phyloP scores from a whole-genome alignment of 345 rosid genomes.

The Brassica nigra region DNA sequence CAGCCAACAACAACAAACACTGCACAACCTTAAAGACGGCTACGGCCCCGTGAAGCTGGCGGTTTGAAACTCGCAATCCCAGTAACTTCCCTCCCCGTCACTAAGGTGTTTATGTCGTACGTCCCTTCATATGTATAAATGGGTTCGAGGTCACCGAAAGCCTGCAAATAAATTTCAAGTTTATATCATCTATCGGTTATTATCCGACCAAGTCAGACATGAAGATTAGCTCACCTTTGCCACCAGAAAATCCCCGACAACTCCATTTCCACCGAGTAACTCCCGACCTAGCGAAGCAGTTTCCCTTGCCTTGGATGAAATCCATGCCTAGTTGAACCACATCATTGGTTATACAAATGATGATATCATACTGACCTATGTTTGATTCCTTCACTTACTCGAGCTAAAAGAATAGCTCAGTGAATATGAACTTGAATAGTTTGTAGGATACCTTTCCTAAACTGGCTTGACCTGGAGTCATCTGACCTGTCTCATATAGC shows the following conservation, averaged over 20 bases:
- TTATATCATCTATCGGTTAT: not conserved
- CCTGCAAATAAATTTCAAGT: constrained; percentile 51
- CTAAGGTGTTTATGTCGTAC: constrained; percentile 83
- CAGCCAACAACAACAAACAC: constrained; percentile 15
- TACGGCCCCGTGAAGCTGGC: constrained; percentile 62
- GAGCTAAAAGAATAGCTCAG: not conserved
- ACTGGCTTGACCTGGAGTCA: constrained; percentile 98
- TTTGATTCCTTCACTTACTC: not conserved
- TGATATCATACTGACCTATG: not conserved
- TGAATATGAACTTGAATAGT: not conserved
- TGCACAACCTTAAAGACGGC: constrained; percentile 59
- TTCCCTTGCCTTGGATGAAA: constrained; percentile 73
- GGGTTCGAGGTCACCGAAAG: constrained; percentile 97
- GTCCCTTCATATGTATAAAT: constrained; percentile 96
- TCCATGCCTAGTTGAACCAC: constrained; percentile 69
- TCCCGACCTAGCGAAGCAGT: constrained; percentile 81
- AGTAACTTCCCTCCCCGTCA: constrained; percentile 89
- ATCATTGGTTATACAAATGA: constrained; percentile 9
- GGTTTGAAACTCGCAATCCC: constrained; percentile 92
- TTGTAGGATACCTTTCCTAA: constrained; percentile 76
- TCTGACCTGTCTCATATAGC: constrained; percentile 73
- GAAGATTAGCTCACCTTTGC: constrained; percentile 66
- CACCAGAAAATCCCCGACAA: constrained; percentile 82
- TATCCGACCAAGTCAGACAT: not conserved
- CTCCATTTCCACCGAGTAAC: constrained; percentile 95